Evolutionary conservation across 2,329 filamentous ascomycete genomes (phyloP), one percentile per base, ranked within the genome.

Genomic region (Nothopassalora personata): DNA sequence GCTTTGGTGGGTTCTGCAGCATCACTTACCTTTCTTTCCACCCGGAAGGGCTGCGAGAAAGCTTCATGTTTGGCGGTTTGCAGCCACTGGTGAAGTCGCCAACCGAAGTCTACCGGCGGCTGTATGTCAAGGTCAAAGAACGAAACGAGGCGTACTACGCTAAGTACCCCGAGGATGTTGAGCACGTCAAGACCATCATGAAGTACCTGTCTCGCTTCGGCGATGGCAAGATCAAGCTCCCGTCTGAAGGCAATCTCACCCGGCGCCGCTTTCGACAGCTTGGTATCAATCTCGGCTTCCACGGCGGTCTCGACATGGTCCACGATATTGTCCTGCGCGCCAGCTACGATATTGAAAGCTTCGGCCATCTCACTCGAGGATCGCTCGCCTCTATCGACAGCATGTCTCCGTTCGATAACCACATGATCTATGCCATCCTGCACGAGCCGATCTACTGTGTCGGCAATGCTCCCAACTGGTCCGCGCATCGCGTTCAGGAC

Each of bases 401-500:
- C 19, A 82, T 83, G 54, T 81, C 86, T 2, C 79, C 81, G 2
- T 91, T 91, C 68, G 91, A 97, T 69, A 82, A 84, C 45, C 85
- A 86, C 65, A 85, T 93, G 57, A 84, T 97, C 60, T 97, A 97
- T 71, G 88, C 89, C 27, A 79, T 97, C 43, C 77, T 97, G 2
- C 93, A 97, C 71, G 93, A 97, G 74, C 81, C 89, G 7, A 87
- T 92, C 66, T 97, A 97, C 78, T 93, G 88, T 72, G 84, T 89
- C 73, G 83, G 84, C 7, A 72, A 81, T 34, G 79, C 84, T 8
- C 87, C 90, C 1, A 82, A 84, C 58, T 96, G 91, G 91, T 86
- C 90, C 5, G 88, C 89, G 1, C 78, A 87, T 43, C 80, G 86
- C 2, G 76, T 91, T 55, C 80, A 87, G 64, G 73, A 80, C 63